Conservation (phyloP, 495 filamentous ascomycete species). For the Podospora conica region DNA sequence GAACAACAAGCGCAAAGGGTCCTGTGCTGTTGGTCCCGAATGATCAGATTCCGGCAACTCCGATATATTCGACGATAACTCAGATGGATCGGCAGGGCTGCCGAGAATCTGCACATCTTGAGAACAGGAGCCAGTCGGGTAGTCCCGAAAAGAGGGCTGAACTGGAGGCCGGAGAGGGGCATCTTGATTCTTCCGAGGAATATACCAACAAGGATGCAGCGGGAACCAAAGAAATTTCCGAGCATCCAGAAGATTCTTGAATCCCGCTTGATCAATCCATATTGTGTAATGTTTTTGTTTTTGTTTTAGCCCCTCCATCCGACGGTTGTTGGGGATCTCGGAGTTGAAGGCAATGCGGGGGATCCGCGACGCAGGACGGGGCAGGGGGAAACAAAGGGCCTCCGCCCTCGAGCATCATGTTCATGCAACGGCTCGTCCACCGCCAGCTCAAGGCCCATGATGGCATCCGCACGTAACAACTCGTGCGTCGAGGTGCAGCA, state of each 20-base stretch:
- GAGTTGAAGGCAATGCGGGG: neutral
- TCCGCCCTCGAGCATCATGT: neutral
- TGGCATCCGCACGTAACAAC: neutral
- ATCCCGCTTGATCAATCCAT: neutral
- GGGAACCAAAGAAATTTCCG: neutral
- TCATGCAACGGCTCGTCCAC: neutral
- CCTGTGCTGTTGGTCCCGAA: neutral
- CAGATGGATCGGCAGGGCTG: neutral
- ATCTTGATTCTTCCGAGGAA: neutral
- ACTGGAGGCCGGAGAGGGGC: neutral
- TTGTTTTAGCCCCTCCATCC: neutral
- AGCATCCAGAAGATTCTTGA: neutral
- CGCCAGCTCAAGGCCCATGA: neutral
- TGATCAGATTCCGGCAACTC: neutral
- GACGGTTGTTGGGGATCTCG: neutral
- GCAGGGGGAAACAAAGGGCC: neutral
- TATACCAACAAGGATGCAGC: neutral
- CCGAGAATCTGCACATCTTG: neutral
- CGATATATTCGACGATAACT: neutral
- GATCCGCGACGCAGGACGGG: neutral
- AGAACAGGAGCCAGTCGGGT: neutral
- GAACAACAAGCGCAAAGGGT: neutral
- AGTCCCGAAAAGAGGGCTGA: neutral
- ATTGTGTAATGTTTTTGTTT: neutral
- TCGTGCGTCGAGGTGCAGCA: neutral